Evolutionary conservation across 2,329 filamentous ascomycete genomes (phyloP), one percentile per base, ranked within the genome.

Genomic region (Fulvia fulva): DNA sequence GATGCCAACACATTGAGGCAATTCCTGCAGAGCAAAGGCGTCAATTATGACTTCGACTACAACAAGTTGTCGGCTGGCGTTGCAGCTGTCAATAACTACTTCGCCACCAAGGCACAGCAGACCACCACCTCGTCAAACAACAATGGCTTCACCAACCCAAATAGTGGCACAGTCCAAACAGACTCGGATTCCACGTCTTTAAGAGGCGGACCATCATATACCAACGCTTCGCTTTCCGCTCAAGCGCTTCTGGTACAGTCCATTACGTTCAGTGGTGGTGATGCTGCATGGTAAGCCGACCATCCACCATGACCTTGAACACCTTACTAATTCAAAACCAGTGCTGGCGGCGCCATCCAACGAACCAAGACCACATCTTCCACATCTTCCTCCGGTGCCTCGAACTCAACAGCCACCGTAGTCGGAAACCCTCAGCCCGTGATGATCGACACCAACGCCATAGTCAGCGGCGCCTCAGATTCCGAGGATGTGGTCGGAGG

Each of bases 281-380:
- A 60, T 28, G 58, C 58, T 19, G 58, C 55, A 32, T 51, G 51
- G 55, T 60, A 22, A 52, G 55, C 21, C 21, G 45, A 19, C 22
- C 16, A 2, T 21, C 19, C 22, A 14, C 26, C 22, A 21, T 22
- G 21, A 34, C 12, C 9, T 19, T 4, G 14, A 21, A n/a, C n/a
- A 41, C 26, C 23, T 37, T 22, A 25, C 16, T 49, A 19, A 54
- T 22, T 22, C 12, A 23, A 5, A 28, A 4, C 8, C 23, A 60
- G 58, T 23, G 55, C 55, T 21, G 58, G 58, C 21, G 58, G 58
- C 47, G 58, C 58, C 34, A 60, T 60, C 16, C 58, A 60, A 28
- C 51, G 55, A 16, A 22, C 37, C 16, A 57, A 60, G 37, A 55
- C 51, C 2, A 46, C 43, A 16, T 60, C 58, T 11, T 57, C 55